Evolutionary conservation across 148 eudicot genomes (phyloP), one percentile per base, ranked within the genome.

Genomic region (Amaranthus hypochondriacus): DNA sequence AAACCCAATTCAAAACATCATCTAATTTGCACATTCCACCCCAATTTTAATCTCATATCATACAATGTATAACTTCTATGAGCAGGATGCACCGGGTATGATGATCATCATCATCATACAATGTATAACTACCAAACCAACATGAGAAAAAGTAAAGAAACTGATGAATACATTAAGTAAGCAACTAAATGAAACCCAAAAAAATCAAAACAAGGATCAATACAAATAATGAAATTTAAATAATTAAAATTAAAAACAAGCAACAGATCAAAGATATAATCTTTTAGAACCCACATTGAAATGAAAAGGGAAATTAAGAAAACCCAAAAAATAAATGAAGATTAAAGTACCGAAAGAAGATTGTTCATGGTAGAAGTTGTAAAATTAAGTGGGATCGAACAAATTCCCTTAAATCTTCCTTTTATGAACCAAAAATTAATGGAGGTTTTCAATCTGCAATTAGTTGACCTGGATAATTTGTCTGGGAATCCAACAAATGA

Each of bases 271-370:
- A 70, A 77, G 74, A 47, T 15, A 11, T 55, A 47, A 62, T 12
- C 62, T 56, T 62, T 21, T 62, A 42, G 48, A 66, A 0, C 18
- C 60, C 9, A 69, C 62, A 53, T 11, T 15, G 13, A 62, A 60
- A 43, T 46, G 18, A 18, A 76, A 69, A 61, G 58, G 59, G 69
- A 2, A 62, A 68, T 46, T 39, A n/a, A 44, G 53, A 47, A 71
- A 66, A 55, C 42, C 48, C 49, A 42, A 47, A 66, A 77, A 43
- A 46, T 3, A 6, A 10, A 49, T 4, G 39, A 42, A 51, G 5
- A 0, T 14, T 3, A 10, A 62, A 18, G 64, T 73, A 78, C 81
- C 77, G 81, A 78, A 47, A 78, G 81, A 73, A 78, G 77, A 39
- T 78, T 69, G 62, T 78, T 78, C 81, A 78, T 78, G 47, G 64